Evolutionary conservation across 768 basidiomycete genomes (phyloP).

Genomic region (Naganishia vishniacii): DNA sequence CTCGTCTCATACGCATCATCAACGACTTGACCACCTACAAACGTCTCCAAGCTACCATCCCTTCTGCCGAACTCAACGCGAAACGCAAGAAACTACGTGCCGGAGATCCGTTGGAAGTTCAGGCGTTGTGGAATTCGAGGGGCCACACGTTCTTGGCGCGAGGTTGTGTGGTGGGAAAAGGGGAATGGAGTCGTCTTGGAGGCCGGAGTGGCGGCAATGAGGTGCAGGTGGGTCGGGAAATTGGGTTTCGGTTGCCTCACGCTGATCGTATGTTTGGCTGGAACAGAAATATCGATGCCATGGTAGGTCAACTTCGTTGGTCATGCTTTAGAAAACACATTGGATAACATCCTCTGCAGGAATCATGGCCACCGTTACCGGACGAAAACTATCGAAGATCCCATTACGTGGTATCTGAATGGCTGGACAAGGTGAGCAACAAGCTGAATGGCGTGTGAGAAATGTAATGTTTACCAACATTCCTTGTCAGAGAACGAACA

Average conservation of each 20-base stretch:
- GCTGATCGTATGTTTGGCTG: neutral
- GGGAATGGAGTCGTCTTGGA: conserved; percentile 44
- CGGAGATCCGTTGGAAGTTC: conserved; percentile 26
- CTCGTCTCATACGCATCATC: conserved; percentile 40
- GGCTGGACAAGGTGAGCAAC: conserved; percentile 48
- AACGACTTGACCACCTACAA: conserved; percentile 41
- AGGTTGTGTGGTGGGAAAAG: conserved; percentile 47
- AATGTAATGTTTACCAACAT: conserved; percentile 3
- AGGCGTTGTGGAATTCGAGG: conserved; percentile 25
- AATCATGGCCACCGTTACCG: conserved; percentile 45
- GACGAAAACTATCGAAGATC: conserved; percentile 46
- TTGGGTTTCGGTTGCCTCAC: neutral
- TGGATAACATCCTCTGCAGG: conserved; percentile 23
- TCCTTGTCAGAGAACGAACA: conserved; percentile 37
- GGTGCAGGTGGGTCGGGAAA: conserved; percentile 32
- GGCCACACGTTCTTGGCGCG: conserved; percentile 33
- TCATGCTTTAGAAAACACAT: too few species aligned
- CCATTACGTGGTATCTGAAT: conserved; percentile 45
- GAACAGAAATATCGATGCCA: conserved; percentile 38
- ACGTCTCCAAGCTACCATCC: conserved; percentile 42
- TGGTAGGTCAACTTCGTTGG: too few species aligned
- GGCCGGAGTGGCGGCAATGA: conserved; percentile 40
- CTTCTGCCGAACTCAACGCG: conserved; percentile 42
- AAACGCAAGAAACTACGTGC: conserved; percentile 35
- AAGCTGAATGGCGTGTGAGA: neutral